Base-by-base conservation (phyloP, 2,329 filamentous ascomycete genomes). In the Colletotrichum tropicale region DNA sequence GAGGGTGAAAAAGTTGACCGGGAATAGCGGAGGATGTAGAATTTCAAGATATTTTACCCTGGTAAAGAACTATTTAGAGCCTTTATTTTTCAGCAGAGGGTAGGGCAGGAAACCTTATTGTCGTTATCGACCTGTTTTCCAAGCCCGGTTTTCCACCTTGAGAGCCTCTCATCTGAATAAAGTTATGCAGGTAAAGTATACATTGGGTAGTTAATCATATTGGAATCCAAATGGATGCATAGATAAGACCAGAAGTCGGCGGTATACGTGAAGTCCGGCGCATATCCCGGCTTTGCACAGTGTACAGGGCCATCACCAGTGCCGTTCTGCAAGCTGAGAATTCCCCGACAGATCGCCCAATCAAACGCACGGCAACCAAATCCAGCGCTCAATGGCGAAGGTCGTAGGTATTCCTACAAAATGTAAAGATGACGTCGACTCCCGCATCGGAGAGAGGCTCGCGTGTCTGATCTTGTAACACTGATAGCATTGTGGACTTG, bases 361-460 rank as follows among this genome's bases (percentile, higher is more conserved):
- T 52, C 8, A 52, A n/a, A 52, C 43, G n/a, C 43, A 52, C 43
- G n/a, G 6, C n/a, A 52, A 21, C 21, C 43, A 52, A 52, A 52
- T 21, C 43, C 43, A 21, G 1, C 6, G 43, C n/a, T 52, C n/a
- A 0, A n/a, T 0, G 43, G n/a, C 0, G n/a, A 21, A 12, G 4
- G 43, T 52, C n/a, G n/a, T 0, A 52, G n/a, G n/a, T 52, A 13
- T 52, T 13, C 1, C 43, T 52, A 52, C 43, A 8, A 52, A 52
- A 8, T 3, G 2, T 7, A 52, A 5, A 52, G 6, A 13, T 24
- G 43, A 52, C 43, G n/a, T 21, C 6, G 43, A 3, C 43, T 52
- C 10, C 3, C 2, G n/a, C 4, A 4, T 52, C n/a, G 4, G 43
- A 0, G 1, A 24, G 43, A 52, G 43, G 2, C n/a, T 1, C n/a